Base-by-base conservation (phyloP, 805 yeast species). In the Saccharomycopsis fermentans region DNA sequence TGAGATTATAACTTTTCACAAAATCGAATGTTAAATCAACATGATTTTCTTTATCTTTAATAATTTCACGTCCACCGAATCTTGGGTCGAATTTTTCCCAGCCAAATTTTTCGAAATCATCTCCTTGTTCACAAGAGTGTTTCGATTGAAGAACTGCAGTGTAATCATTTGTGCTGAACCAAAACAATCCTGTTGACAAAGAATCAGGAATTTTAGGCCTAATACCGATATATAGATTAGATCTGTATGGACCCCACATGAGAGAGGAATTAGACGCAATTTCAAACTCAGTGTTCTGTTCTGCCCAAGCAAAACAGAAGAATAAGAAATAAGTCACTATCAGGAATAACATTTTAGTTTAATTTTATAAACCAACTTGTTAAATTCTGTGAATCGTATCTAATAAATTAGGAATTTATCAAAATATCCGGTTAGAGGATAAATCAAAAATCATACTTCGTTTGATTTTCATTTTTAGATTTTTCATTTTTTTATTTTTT, bases 81-180 rank as follows among this genome's bases (percentile, higher is more conserved):
- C 98, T 77, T 4, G 97, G 90, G 68, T 94, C 98, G 69, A 86
- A 94, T 39, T 76, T 73, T n/a, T 80, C 76, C 97, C 97, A 94
- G 27, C 91, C 89, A 64, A 87, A 92, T 57, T 80, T 82, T 26
- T 76, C 77, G 72, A 90, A 76, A 55, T 82, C 79, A 65, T 90
- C 92, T 39, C 74, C 74, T 64, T 84, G 90, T 56, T 85, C 89
- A 66, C 90, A 87, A 57, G 79, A 77, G 69, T 90, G 96, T 64
- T 96, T 81, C 26, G 86, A 70, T 24, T 75, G 72, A 4, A 75
- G 71, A 12, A 88, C 65, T 1, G 86, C 86, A 4, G 72, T 70
- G 60, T 79, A 75, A 32, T 74, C 71, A 61, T 87, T 85, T 4
- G 81, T 78, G 66, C 84, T 83, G 73, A 82, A 88, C 98, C 98